Conservation (phyloP, 306 rosid species). For the Vachellia collinsii region DNA sequence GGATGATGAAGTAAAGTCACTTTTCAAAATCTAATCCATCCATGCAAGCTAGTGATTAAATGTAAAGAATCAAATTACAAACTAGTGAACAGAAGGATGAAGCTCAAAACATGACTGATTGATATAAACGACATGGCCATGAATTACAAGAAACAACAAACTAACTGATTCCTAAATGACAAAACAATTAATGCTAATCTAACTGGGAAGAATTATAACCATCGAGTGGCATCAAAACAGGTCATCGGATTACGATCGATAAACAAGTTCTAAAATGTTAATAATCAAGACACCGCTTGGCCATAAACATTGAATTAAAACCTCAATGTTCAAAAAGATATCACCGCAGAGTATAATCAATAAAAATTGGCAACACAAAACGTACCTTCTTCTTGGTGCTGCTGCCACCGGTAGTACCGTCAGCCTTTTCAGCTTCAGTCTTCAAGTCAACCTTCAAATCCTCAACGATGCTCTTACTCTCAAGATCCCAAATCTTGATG, state of each 20-base stretch:
- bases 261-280: neutral
- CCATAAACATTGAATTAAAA: neutral
- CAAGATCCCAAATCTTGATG: constrained; percentile 99
- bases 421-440: constrained; percentile 79
- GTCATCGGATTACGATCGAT: neutral
- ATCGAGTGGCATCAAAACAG: neutral
- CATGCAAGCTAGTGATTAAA: no score
- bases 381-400: constrained; percentile 78
- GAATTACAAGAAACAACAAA: neutral
- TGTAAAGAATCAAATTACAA: neutral
- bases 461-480: constrained; percentile 92
- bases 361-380: neutral
- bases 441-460: constrained; percentile 91
- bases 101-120: neutral
- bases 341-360: neutral
- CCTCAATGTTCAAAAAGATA: neutral
- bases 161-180: neutral
- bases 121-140: neutral
- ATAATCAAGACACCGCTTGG: neutral
- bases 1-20: no score
- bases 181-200: neutral
- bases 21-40: no score
- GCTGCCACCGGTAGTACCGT: constrained; percentile 47
- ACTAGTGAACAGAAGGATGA: neutral
- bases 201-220: neutral